Base-by-base conservation (phyloP, 306 rosid genomes). In the Luffa acutangula region DNA sequence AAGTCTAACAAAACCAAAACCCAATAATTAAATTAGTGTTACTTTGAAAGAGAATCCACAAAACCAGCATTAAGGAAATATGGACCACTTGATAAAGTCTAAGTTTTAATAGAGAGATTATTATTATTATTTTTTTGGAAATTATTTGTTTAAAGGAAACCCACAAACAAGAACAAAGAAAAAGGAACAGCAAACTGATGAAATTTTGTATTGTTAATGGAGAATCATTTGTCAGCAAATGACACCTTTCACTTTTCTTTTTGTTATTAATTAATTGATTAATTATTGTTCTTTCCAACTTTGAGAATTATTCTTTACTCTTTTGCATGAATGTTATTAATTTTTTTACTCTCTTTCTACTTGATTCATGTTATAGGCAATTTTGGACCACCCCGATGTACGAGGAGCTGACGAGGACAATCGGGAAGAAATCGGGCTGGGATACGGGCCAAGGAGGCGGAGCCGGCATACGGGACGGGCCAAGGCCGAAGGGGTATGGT, bases 61-160 rank as follows among this genome's bases (percentile, higher is more conserved):
- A 86, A 79, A 84, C 86, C 78, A 60, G 83, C 82, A 81, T 72
- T 71, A 79, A 70, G 80, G 86, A 85, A 78, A 80, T 59, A 46
- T 56, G 86, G 85, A 82, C 85, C 82, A 79, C 85, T 77, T 25
- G 69, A 82, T 77, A 67, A 81, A 85, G 87, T 75, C 81, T 48
- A 58, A 67, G 79, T 71, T 57, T 49, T 15, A 41, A 31, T 17
- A 72, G 20, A 48, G 42, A 72, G 1, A 72, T 72, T 46, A 48
- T 72, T 48, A 25, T 25, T 25, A 0, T 25, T n/a, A 20, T 42
- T 43, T n/a, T 34, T 63, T 36, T 37, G 15, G 18, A 63, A 63
- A 65, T 65, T 37, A 15, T 65, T 65, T 65, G 46, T 39, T 37
- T 66, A 41, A 66, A 67, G 52, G 34, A 41, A 67, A 39, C 52